Evolutionary conservation across 495 filamentous ascomycete species (phyloP), one percentile per base, ranked within the genome.

Genomic region (Hypoxylon lienhwacheense): DNA sequence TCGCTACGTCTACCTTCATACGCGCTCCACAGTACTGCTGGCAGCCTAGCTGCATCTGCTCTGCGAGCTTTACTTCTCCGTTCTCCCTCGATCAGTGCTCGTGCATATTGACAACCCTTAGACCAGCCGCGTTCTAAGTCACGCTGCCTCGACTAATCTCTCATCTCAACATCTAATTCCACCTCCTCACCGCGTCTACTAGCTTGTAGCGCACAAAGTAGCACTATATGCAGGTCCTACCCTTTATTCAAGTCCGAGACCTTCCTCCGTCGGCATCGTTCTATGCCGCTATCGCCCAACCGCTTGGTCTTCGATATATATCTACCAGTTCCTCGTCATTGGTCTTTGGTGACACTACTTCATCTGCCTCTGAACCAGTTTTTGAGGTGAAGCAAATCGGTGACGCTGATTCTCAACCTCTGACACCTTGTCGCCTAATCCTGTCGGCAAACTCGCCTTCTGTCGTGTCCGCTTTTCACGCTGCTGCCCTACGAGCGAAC

Each of bases 261-360:
- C 85, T 93, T 21, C 82, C 88, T 2, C 83, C 83, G 14, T 86
- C 88, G 8, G 83, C 81, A 32, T 91, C 86, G 1, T 91, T 91
- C 74, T 95, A 88, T 70, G 80, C 91, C 4, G 79, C 85, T 49
- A 78, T 89, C 55, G 72, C 85, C 29, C 83, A 87, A 55, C 87
- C 89, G 0, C 73, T 93, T 12, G 87, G 87, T 12, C 84, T 92
- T 46, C 78, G 78, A 41, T 93, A 81, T 68, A 76, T 90, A 22
- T 70, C 67, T 12, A 53, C 52, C 39, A 53, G 25, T 33, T 16
- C 63, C 7, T 58, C 66, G n/a, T 69, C 70, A 15, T 61, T 68
- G 55, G 50, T 65, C 16, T 65, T 63, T 43, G 65, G 67, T 4
- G 62, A 65, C 31, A 60, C 60, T 19, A 51, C 69, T 20, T 65